Evolutionary conservation across 805 yeast species (phyloP), one percentile per base, ranked within the genome.

Genomic region (Metschnikowia kunwiensis): DNA sequence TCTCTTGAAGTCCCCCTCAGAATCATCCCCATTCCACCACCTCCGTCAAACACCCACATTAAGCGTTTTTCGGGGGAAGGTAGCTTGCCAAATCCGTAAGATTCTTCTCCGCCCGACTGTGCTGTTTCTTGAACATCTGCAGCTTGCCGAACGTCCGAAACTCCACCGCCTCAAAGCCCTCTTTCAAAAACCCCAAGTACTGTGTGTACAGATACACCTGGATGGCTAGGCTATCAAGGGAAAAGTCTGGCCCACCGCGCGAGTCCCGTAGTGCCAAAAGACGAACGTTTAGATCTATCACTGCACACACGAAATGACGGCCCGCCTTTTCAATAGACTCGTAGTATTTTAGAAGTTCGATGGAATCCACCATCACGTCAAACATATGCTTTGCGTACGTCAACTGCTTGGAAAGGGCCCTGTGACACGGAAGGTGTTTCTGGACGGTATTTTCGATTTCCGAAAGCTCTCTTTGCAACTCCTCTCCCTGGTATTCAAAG

Each of bases 321-420:
- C 29, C 33, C 3, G 19, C 15, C 4, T 4, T n/a, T 7, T 24
- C 33, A 17, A 7, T 18, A 3, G 5, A 18, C 15, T 34, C 33
- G 27, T 29, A 34, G 33, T 28, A 29, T 19, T 28, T 34, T 15
- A 34, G 19, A 19, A 34, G 33, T 12, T 34, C 38, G 20, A 34
- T 20, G 7, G 38, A 34, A 6, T 19, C 18, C 12, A n/a, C 30
- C 38, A 34, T 34, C 3, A 14, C 7, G 3, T 19, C 25, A 14
- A 28, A 34, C 25, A 34, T 13, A n/a, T 24, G 2, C 9, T 28
- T 7, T 2, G 16, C n/a, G 13, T 9, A 24, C 16, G 7, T 13
- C 25, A 34, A 20, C 28, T 24, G 10, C 13, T 24, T n/a, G 13
- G 11, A 8, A 6, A 24, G 5, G 6, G 13, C 10, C 13, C 7